Conservation (phyloP, 2,329 filamentous ascomycete genomes). For the Diaporthe amygdali region DNA sequence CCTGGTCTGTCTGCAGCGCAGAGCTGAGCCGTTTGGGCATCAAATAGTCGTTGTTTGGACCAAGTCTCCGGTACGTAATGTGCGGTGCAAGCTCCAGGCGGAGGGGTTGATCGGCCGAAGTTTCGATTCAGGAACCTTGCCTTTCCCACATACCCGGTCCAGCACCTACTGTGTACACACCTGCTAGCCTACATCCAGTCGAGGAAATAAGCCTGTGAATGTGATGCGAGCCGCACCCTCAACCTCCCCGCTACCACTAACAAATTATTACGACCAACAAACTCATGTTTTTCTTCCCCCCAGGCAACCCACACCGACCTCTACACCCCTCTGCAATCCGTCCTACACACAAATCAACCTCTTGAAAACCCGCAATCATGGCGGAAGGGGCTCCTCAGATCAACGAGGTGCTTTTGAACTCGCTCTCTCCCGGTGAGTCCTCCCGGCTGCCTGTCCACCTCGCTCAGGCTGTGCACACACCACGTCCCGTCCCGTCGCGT, state of each 20-base stretch:
- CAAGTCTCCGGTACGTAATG: slow-evolving; percentile 1
- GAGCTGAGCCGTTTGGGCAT: neutral
- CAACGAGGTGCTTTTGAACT: slow-evolving; percentile 96
- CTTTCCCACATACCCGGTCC: slow-evolving; percentile 5
- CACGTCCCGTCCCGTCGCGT: slow-evolving; percentile 25
- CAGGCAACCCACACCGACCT: slow-evolving; percentile 18
- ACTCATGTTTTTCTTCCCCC: slow-evolving; percentile 26
- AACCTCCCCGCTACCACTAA: slow-evolving; percentile 22
- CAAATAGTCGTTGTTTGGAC: neutral
- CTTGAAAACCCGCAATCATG: slow-evolving; percentile 51
- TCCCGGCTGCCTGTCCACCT: slow-evolving; percentile 15
- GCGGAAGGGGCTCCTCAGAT: slow-evolving; percentile 81
- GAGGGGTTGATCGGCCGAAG: slow-evolving; percentile 21
- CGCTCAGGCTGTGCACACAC: slow-evolving; percentile 11
- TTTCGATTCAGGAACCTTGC: slow-evolving; percentile 24
- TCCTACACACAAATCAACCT: slow-evolving; percentile 30
- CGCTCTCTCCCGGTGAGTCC: slow-evolving; percentile 86
- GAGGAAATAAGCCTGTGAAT: slow-evolving; percentile 19
- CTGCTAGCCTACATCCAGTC: neutral
- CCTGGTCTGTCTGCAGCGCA: neutral
- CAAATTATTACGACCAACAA: slow-evolving; percentile 25
- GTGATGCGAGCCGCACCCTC: slow-evolving; percentile 21
- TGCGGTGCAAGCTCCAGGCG: slow-evolving; percentile 4
- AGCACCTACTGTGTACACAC: neutral
- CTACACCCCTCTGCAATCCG: slow-evolving; percentile 29